Conservation (phyloP, 2,329 filamentous ascomycete genomes). For the Falciphora oryzae region DNA sequence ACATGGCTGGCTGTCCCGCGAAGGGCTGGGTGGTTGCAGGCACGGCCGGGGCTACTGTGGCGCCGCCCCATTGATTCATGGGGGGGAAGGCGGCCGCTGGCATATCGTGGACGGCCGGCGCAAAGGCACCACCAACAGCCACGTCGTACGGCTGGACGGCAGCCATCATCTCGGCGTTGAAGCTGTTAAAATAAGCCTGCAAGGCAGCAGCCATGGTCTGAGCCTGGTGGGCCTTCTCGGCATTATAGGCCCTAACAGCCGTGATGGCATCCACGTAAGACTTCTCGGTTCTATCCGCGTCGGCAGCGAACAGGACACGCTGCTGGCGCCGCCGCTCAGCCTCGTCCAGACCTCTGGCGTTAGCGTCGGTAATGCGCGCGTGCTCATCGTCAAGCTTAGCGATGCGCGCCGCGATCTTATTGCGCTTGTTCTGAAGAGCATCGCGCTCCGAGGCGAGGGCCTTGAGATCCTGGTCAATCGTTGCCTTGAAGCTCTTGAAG, state of each 20-base stretch:
- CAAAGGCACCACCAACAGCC: background rate
- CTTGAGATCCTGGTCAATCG: conserved; percentile 57
- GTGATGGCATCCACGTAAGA: conserved; percentile 35
- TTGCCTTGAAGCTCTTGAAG: conserved; percentile 53
- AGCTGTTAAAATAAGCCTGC: conserved; percentile 35
- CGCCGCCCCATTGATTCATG: conserved; percentile 17
- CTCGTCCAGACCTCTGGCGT: conserved; percentile 58
- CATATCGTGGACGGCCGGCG: conserved; percentile 1
- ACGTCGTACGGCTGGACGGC: background rate
- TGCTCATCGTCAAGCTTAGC: conserved; percentile 68
- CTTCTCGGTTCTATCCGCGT: conserved; percentile 39
- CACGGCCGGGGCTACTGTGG: conserved; percentile 25
- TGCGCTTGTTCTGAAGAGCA: conserved; percentile 59
- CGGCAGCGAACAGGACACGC: conserved; percentile 39
- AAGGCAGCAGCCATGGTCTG: conserved; percentile 29
- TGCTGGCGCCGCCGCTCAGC: conserved; percentile 54
- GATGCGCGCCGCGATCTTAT: conserved; percentile 66
- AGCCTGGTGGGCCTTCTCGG: conserved; percentile 35
- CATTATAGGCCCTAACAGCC: conserved; percentile 28
- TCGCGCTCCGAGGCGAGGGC: conserved; percentile 58
- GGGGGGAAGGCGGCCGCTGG: conserved; percentile 12
- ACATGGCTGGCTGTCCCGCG: conserved; percentile 24
- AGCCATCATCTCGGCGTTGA: conserved; percentile 31
- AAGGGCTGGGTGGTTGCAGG: background rate
- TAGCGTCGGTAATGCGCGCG: conserved; percentile 63